Evolutionary conservation across 2,329 filamentous ascomycete species (phyloP).

Genomic region (Penicillium sp.): DNA sequence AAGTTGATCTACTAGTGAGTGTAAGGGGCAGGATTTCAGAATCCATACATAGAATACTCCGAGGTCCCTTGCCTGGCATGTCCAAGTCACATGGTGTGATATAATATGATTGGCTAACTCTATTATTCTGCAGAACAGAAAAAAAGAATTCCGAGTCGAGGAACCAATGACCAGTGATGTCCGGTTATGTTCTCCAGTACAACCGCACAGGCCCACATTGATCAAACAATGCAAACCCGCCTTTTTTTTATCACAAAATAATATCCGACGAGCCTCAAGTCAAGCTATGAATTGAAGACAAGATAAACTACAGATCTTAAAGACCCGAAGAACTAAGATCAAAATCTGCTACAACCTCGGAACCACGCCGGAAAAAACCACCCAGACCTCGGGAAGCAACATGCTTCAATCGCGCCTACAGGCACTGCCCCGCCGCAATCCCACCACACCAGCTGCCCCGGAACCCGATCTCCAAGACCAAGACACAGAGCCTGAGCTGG

Average conservation of each 20-base stretch:
- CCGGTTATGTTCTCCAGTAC: too few relatives aligned
- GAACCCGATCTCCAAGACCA: constrained; percentile 19
- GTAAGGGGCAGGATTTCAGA: background rate
- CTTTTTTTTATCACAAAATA: background rate
- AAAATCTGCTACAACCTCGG: background rate
- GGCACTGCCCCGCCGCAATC: constrained; percentile 28
- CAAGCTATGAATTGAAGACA: background rate
- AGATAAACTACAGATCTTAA: background rate
- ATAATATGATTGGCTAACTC: background rate
- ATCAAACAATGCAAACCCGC: background rate
- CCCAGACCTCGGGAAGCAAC: background rate
- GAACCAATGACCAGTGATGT: background rate
- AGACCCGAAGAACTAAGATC: background rate
- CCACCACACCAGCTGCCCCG: constrained; percentile 11
- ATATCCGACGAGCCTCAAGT: background rate
- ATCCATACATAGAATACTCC: background rate
- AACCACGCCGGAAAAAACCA: background rate
- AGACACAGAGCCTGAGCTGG: constrained; percentile 8
- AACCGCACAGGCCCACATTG: background rate
- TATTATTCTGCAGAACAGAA: background rate
- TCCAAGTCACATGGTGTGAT: background rate
- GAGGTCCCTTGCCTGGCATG: background rate
- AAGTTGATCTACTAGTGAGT: background rate
- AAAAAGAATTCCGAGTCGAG: background rate
- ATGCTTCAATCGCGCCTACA: constrained; percentile 35